Conservation (phyloP, 352 stramenopile species). For the Globisporangium echinulatum region DNA sequence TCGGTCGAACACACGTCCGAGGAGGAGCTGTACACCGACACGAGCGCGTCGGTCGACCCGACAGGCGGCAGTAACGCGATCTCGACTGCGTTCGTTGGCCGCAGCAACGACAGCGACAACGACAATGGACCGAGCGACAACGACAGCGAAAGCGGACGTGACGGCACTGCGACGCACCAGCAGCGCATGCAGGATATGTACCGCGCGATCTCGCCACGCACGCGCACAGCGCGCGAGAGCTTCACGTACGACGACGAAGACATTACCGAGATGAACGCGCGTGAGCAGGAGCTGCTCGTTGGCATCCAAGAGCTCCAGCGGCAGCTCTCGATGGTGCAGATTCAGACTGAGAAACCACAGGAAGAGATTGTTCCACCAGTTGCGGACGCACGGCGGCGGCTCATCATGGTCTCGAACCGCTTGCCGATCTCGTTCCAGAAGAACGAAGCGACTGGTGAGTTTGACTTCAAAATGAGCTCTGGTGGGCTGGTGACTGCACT, state of each 20-base stretch:
- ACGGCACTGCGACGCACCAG: conserved; percentile 8
- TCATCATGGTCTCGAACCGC: conserved; percentile 90
- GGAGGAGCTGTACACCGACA: conserved; percentile 9
- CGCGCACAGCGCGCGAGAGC: conserved; percentile 9
- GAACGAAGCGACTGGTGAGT: conserved; percentile 82
- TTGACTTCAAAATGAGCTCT: conserved; percentile 85
- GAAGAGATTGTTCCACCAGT: conserved; percentile 65
- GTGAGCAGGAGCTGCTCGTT: conserved; percentile 84
- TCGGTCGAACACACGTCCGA: neutral
- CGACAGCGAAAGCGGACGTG: conserved; percentile 3
- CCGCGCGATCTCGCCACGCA: conserved; percentile 20
- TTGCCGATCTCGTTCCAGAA: conserved; percentile 86
- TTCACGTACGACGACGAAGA: conserved; percentile 60
- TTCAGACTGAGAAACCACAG: conserved; percentile 71
- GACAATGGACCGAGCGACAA: conserved; percentile 7
- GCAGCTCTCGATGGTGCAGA: conserved; percentile 84
- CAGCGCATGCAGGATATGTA: conserved; percentile 22
- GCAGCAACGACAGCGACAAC: conserved; percentile 1
- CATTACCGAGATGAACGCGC: conserved; percentile 64
- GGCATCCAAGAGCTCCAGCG: conserved; percentile 90
- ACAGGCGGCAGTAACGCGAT: conserved; percentile 4
- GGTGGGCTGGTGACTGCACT: conserved; percentile 86
- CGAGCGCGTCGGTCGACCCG: neutral
- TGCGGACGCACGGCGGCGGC: conserved; percentile 48
- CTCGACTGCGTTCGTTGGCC: conserved; percentile 2